Percentiles rank a stretch among this genome's conserved stretches.
Evolutionary conservation across 129 eudicot species (phyloP).

Genomic region (Rutidosis leptorrhynchoides): DNA sequence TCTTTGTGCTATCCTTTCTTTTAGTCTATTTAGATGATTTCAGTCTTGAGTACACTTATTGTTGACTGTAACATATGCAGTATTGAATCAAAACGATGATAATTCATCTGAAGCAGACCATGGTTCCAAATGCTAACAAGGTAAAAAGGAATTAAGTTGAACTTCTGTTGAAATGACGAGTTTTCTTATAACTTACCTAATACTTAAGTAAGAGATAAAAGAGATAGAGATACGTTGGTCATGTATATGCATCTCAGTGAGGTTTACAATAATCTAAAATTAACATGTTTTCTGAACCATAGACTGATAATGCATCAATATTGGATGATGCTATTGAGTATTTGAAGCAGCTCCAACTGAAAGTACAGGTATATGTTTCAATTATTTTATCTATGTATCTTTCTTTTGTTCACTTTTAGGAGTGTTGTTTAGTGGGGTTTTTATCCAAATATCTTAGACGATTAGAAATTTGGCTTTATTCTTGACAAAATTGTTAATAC

Average conservation of each 20-base stretch:
- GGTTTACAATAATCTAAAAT: conserved; percentile 9
- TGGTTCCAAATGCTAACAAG: conserved; percentile 89
- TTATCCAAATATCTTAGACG: too few relatives aligned
- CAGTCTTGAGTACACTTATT: too few relatives aligned
- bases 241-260: not conserved
- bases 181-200: not conserved
- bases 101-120: too few relatives aligned
- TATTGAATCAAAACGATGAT: too few relatives aligned
- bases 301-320: conserved; percentile 99
- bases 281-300: conserved; percentile 18
- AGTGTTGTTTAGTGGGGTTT: not conserved
- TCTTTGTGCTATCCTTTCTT: too few relatives aligned
- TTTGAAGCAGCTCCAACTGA: conserved; percentile 89
- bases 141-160: conserved; percentile 25
- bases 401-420: not conserved
- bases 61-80: too few relatives aligned
- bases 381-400: not conserved
- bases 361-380: conserved; percentile 70
- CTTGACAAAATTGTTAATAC: too few relatives aligned
- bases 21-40: too few relatives aligned
- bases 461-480: too few relatives aligned
- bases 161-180: not conserved
- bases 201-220: not conserved
- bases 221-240: not conserved
- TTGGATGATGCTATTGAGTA: conserved; percentile 98